Evolutionary conservation across 1,284 basidiomycete species (phyloP), one percentile per base, ranked within the genome.

Genomic region (Volvariella surrecta): DNA sequence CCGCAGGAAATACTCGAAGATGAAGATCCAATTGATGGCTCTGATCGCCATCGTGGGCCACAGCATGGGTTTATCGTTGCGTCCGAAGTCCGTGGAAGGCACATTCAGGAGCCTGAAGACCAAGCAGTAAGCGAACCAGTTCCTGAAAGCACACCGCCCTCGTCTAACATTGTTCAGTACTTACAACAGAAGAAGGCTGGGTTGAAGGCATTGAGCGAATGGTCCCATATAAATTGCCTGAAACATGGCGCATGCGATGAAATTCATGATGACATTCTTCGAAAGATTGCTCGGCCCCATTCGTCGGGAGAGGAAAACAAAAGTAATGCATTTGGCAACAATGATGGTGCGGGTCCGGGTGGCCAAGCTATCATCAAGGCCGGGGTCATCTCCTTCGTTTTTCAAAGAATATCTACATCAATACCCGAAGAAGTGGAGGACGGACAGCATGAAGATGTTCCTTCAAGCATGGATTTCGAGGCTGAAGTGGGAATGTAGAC

Each of bases 191-290:
- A 86, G 64, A 81, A 80, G 51, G 74, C 71, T 2, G 89, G 79
- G 47, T 75, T 98, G 10, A 86, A 88, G 2, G 76, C 88, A 1
- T 71, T 98, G 28, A 83, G 82, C 45, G 79, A 89, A 54, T 98
- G 93, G 93, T 82, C 74, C 13, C 94, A 98, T 57, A 79, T 93
- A 57, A 82, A 85, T 52, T 83, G 81, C 52, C 62, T 90, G 13
- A 65, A 61, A 39, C 51, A 61, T 10, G 60, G 63, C 13, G 66
- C 72, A 2, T 56, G 55, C 32, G 65, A 73, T 11, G 62, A 68
- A 19, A 67, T 89, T 38, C 70, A 76, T 37, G 86, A 89, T 55
- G 69, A 73, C 32, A 63, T 86, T 45, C 66, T 89, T 19, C 72
- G 71, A 15, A 68, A 64, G 44, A 63, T 88, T 15, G 55, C 82